These are phyloP conservation scores for Stemphylium lycopersici DNA, from an alignment of 2,329 filamentous ascomycete genomes.

Conservation along the genomic window DNA sequence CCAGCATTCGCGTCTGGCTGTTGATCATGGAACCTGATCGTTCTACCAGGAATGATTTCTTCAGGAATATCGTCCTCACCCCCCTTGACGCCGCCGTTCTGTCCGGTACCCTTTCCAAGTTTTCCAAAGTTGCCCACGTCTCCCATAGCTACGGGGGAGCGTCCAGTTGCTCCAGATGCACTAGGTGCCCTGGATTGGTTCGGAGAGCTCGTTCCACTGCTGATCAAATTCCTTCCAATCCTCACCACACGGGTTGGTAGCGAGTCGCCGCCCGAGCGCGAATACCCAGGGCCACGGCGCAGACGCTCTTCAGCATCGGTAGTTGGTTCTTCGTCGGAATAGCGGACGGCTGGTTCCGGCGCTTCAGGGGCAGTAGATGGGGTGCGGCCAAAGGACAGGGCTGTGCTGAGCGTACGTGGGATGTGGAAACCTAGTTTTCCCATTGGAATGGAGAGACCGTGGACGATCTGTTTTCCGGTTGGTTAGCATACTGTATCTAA, in stretches of 20 bases:
- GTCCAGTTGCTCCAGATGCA: background rate
- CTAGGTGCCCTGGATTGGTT: conserved; percentile 5
- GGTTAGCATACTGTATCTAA: background rate
- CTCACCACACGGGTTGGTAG: conserved; percentile 40
- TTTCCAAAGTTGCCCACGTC: background rate
- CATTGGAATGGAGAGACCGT: conserved; percentile 81
- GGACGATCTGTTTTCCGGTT: conserved; percentile 64
- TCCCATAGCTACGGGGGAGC: background rate
- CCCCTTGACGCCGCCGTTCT: background rate
- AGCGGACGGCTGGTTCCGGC: conserved; percentile 40
- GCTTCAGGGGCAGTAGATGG: conserved; percentile 18
- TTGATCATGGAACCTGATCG: conserved; percentile 42
- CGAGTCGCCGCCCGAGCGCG: conserved; percentile 25
- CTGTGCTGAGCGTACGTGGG: conserved; percentile 66
- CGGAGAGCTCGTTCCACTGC: conserved; percentile 20
- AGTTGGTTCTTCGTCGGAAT: conserved; percentile 24
- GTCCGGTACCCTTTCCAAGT: background rate
- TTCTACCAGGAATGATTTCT: conserved; percentile 22
- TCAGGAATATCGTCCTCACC: background rate
- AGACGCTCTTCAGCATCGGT: conserved; percentile 32
- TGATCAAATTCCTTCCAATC: conserved; percentile 46
- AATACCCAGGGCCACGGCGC: conserved; percentile 31
- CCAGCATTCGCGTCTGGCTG: background rate
- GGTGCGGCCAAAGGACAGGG: conserved; percentile 34
- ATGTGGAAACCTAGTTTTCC: conserved; percentile 69